Evolutionary conservation across 345 rosid genomes (phyloP).

Genomic region (Crucihimalaya himalaica): DNA sequence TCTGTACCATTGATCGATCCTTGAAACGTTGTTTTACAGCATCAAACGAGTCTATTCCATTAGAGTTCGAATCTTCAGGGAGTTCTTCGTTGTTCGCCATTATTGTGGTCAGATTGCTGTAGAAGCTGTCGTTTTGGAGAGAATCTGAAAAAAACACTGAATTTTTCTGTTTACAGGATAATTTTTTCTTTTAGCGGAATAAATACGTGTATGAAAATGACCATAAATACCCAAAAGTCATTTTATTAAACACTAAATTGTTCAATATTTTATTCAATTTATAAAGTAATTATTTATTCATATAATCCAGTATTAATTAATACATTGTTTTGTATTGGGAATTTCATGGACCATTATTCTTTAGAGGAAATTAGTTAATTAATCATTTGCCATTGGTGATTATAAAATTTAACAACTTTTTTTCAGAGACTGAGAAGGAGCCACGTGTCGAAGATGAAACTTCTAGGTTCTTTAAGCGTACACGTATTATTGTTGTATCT

Average conservation of each 20-base stretch:
- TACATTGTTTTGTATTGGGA: too few relatives aligned
- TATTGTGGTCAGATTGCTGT: slow-evolving; percentile 16
- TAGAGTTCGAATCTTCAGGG: slow-evolving; percentile 43
- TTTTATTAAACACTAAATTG: neutral
- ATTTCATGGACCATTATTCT: neutral
- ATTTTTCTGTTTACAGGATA: neutral
- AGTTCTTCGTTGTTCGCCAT: slow-evolving; percentile 57
- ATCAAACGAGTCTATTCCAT: slow-evolving; percentile 44
- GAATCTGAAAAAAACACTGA: neutral
- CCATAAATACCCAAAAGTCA: neutral
- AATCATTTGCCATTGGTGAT: neutral
- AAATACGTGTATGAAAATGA: neutral
- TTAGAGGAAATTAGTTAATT: neutral
- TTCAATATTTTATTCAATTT: too few relatives aligned
- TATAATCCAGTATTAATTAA: too few relatives aligned
- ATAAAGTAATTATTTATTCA: too few relatives aligned
- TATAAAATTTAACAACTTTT: neutral
- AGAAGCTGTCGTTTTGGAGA: slow-evolving; percentile 16
- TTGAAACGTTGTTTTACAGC: slow-evolving; percentile 50
- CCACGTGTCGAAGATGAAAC: neutral
- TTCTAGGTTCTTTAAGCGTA: neutral
- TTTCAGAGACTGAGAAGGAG: neutral
- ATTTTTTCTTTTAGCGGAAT: neutral
- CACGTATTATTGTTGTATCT: neutral
- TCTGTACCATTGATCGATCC: slow-evolving; percentile 66